Percentiles rank a stretch among this genome's conserved stretches.
phyloP scores from a whole-genome alignment of 2,329 filamentous ascomycete species.

The Orbilia blumenaviensis region DNA sequence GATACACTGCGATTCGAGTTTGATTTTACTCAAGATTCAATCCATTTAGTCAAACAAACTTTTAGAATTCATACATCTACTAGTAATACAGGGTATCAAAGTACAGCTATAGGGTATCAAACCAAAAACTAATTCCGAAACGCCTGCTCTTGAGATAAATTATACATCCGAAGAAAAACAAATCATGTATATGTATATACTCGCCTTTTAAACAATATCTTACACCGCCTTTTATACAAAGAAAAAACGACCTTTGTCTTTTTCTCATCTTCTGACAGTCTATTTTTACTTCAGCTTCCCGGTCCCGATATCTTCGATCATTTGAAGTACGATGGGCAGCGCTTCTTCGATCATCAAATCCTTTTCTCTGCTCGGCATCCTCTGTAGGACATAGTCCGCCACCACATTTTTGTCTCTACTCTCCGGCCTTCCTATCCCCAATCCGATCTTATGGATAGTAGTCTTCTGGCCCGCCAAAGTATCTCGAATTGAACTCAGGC shows the following conservation, averaged over 20 bases:
- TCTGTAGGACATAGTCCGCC: conserved; percentile 77
- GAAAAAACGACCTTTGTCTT: too few species aligned
- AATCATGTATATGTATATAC: background rate
- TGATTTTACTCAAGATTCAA: background rate
- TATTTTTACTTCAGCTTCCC: conserved; percentile 29
- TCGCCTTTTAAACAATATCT: too few species aligned
- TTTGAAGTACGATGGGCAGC: conserved; percentile 66
- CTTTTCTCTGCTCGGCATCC: conserved; percentile 69
- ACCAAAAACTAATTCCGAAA: background rate
- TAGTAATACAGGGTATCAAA: conserved; percentile 10
- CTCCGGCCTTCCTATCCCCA: conserved; percentile 86
- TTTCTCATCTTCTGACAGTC: too few species aligned
- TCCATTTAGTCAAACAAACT: background rate
- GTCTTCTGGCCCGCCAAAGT: conserved; percentile 62
- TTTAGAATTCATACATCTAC: too few species aligned
- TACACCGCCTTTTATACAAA: background rate
- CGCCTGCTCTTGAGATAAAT: background rate
- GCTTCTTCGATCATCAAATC: conserved; percentile 66
- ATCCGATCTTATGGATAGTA: conserved; percentile 68
- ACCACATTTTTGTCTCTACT: conserved; percentile 75
- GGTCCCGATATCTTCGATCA: conserved; percentile 63
- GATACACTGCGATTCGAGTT: background rate
- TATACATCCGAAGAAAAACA: too few species aligned
- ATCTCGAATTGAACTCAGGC: conserved; percentile 73
- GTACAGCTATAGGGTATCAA: conserved; percentile 1